Conservation (phyloP, 1,284 basidiomycete genomes). For the Tilletia setariae region DNA sequence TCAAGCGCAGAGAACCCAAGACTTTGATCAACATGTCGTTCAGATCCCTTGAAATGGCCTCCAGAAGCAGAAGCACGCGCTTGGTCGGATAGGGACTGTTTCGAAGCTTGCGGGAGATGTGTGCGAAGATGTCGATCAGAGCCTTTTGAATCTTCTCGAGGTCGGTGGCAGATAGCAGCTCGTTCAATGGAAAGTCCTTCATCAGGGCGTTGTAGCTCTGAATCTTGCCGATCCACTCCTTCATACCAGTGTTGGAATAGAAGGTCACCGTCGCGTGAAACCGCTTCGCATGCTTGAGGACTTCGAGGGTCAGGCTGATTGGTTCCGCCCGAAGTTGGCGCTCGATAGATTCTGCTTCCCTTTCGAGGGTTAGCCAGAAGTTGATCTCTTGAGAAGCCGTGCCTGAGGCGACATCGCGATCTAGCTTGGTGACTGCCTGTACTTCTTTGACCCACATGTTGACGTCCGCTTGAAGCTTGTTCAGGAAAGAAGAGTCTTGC, state of each 20-base stretch:
- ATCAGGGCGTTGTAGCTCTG: constrained; percentile 82
- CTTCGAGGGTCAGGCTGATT: constrained; percentile 86
- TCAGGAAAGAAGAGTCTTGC: constrained; percentile 85
- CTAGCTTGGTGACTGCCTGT: constrained; percentile 88
- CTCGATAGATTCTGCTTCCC: constrained; percentile 89
- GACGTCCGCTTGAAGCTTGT: constrained; percentile 87
- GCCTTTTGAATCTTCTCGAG: constrained; percentile 90
- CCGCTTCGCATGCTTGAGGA: constrained; percentile 89
- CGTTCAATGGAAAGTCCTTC: constrained; percentile 98
- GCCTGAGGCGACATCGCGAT: constrained; percentile 84
- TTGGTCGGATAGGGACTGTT: constrained; percentile 82
- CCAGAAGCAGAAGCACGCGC: constrained; percentile 88
- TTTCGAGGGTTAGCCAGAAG: constrained; percentile 93
- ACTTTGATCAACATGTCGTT: constrained; percentile 90
- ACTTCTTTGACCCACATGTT: constrained; percentile 99
- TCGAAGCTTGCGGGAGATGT: constrained; percentile 89
- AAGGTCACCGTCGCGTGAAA: constrained; percentile 97
- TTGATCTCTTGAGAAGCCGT: constrained; percentile 98
- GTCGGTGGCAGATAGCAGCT: constrained; percentile 90
- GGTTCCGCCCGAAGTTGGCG: constrained; percentile 85
- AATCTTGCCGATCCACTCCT: constrained; percentile 59
- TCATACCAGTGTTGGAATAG: constrained; percentile 92
- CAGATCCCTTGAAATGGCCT: constrained; percentile 95
- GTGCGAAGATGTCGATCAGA: constrained; percentile 79
- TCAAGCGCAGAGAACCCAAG: constrained; percentile 79